Base-by-base conservation (phyloP, 208 protist species). In the Phytomonas sp. region DNA sequence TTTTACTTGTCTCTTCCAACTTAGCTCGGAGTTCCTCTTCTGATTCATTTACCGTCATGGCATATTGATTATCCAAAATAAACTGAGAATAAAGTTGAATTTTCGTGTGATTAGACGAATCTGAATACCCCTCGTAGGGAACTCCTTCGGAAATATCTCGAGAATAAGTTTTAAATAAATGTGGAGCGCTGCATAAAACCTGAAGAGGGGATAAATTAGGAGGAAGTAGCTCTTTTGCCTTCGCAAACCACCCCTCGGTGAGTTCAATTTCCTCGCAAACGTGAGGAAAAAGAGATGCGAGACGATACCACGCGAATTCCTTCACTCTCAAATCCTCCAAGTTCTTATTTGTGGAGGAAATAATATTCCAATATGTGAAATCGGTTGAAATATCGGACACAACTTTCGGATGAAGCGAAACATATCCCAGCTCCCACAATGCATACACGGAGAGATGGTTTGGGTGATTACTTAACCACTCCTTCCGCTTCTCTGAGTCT, bases 261-360 rank as follows among this genome's bases (percentile, higher is more conserved):
- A 95, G 71, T 0, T 73, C 67, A 29, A 90, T 70, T 67, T 75
- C 75, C 6, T 61, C 26, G 16, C 72, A 42, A 6, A 71, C 72
- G n/a, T 67, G 68, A 5, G 81, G 83, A 42, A 94, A 74, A 63
- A 96, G 70, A 0, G 87, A 80, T 63, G 91, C 91, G 4, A 89
- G 82, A 26, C 91, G 87, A 72, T 84, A 91, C 72, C 82, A 88
- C 79, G 94, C 88, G 71, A 92, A 94, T 26, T 76, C 71, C 65
- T 87, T 71, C 5, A 96, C 83, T 42, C 76, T 63, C 40, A 86
- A 77, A 14, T 69, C 67, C 8, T 62, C 75, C 62, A 88, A 66
- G 30, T 71, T 69, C 29, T 49, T 59, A 4, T 65, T 6, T 4
- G 61, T 37, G 12, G 8, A 12, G 37, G 16, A 65, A 45, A 65